These are phyloP conservation scores for Antitrichia curtipendula DNA, from an alignment of 225 moss, liverwort and hornwort species.

Conservation along the genomic window DNA sequence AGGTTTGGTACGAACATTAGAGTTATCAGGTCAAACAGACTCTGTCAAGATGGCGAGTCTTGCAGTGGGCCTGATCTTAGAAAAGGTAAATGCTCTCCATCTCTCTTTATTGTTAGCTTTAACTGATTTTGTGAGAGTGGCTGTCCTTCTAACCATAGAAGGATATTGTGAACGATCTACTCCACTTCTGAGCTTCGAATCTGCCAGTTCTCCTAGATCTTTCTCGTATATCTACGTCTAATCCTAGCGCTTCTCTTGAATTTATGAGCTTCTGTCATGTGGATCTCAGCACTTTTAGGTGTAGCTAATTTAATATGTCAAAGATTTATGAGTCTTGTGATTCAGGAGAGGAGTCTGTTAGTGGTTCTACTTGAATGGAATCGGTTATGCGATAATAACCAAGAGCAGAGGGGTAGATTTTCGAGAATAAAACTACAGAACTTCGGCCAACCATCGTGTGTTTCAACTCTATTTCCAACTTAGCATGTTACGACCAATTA, in stretches of 20 bases:
- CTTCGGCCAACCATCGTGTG: neutral
- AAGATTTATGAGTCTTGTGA: neutral
- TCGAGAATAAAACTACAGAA: neutral
- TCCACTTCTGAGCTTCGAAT: neutral
- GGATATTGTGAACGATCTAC: neutral
- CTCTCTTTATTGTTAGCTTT: neutral
- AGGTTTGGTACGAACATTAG: slow-evolving; percentile 11
- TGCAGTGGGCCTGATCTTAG: slow-evolving; percentile 62
- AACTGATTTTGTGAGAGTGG: neutral
- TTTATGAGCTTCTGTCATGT: neutral
- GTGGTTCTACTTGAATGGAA: neutral
- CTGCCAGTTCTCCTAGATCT: neutral
- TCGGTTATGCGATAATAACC: neutral
- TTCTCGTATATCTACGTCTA: neutral
- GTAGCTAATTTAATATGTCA: neutral
- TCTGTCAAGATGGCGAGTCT: slow-evolving; percentile 67
- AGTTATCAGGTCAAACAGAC: slow-evolving; percentile 18
- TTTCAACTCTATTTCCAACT: neutral
- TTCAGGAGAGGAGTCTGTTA: neutral
- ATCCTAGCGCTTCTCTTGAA: neutral
- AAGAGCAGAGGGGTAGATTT: neutral
- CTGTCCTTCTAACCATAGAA: neutral
- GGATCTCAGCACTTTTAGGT: neutral
- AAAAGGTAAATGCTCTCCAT: slow-evolving; percentile 31
- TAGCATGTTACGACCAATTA: neutral